Conservation (phyloP, 148 eudicot genomes). For the Silene conica region DNA sequence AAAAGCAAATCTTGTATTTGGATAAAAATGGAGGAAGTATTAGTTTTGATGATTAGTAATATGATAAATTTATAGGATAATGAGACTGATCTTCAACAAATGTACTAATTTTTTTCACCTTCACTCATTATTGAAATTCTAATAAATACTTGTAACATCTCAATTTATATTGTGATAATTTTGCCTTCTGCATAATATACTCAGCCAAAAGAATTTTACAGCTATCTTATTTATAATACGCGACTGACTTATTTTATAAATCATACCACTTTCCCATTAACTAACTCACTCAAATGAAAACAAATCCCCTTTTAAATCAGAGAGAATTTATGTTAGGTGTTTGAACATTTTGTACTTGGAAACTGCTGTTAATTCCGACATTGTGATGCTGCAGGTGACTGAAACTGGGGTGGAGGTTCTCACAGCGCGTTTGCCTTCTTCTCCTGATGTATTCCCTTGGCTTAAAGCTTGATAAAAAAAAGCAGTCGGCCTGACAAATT, state of each 20-base stretch:
- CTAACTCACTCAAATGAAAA: background rate
- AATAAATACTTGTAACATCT: background rate
- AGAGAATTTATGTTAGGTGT: background rate
- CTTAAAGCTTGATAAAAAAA: constrained; percentile 32
- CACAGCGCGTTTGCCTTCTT: constrained; percentile 81
- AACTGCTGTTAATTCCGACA: background rate
- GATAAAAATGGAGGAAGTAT: too few species aligned
- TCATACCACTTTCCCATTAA: background rate
- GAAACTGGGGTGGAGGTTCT: constrained; percentile 92
- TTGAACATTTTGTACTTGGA: too few species aligned
- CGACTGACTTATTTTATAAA: background rate
- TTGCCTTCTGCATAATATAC: background rate
- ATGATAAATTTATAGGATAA: background rate
- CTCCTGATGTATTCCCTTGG: constrained; percentile 92
- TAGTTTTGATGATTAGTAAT: too few species aligned
- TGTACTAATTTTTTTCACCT: background rate
- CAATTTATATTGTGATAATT: background rate
- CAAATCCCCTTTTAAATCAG: background rate
- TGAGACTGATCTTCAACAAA: background rate
- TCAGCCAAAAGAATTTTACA: background rate
- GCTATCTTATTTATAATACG: background rate
- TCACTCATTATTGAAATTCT: background rate
- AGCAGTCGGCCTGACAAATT: background rate
- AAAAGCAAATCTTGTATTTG: too few species aligned
- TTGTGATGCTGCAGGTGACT: constrained; percentile 55